These are phyloP conservation scores for Colletotrichum cordylinicola DNA, from an alignment of 2,329 filamentous ascomycete species.

Conservation along the genomic window DNA sequence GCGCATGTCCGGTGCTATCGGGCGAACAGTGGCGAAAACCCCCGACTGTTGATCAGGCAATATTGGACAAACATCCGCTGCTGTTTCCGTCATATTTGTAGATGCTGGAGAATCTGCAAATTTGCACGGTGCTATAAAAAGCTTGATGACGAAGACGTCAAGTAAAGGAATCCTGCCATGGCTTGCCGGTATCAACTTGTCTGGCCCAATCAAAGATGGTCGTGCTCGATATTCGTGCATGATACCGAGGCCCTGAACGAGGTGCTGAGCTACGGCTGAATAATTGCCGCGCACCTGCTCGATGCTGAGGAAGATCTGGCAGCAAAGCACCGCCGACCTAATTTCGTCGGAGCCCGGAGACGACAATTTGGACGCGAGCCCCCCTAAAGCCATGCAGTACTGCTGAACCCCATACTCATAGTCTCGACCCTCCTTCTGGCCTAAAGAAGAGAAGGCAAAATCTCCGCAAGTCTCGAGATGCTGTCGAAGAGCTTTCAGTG, in stretches of 20 bases:
- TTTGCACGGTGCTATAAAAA: conserved; percentile 47
- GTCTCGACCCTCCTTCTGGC: conserved; percentile 25
- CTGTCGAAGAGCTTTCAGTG: conserved; percentile 44
- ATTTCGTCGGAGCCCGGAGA: conserved; percentile 32
- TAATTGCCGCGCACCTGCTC: conserved; percentile 48
- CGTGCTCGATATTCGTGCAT: conserved; percentile 46
- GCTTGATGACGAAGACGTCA: conserved; percentile 47
- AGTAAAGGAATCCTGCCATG: conserved; percentile 40
- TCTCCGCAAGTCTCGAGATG: conserved; percentile 40
- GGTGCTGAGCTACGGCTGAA: conserved; percentile 46
- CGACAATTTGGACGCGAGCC: conserved; percentile 43
- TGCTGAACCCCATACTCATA: conserved; percentile 43
- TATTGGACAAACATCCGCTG: conserved; percentile 24
- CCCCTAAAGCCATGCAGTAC: conserved; percentile 45
- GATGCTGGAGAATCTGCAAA: conserved; percentile 36
- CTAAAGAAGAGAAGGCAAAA: conserved; percentile 22
- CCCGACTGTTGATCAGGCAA: conserved; percentile 26
- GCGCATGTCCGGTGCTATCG: conserved; percentile 41
- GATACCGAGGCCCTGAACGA: conserved; percentile 48
- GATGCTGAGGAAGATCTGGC: conserved; percentile 53
- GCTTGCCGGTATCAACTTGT: conserved; percentile 35
- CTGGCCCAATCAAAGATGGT: conserved; percentile 31
- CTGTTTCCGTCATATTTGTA: conserved; percentile 15
- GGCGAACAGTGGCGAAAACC: conserved; percentile 30
- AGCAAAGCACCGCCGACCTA: conserved; percentile 49